Percentiles rank a stretch among this genome's conserved stretches.
These are phyloP conservation scores for Kwoniella newhampshirensis DNA, from an alignment of 768 basidiomycete species.

Conservation along the genomic window DNA sequence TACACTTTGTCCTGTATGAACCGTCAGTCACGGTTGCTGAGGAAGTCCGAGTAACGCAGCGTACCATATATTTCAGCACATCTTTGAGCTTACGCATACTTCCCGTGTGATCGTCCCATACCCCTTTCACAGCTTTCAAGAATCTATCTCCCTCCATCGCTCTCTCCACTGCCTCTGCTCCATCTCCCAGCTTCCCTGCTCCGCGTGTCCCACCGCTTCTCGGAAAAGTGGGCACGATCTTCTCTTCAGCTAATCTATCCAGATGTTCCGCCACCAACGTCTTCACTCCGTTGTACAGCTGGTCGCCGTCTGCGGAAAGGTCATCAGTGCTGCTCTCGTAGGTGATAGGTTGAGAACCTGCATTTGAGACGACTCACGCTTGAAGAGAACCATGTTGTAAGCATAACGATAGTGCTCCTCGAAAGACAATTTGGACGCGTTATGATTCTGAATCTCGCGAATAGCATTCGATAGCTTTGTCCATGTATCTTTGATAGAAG, in stretches of 20 bases:
- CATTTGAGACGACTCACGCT: conserved; percentile 51
- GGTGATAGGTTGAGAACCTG: too few relatives aligned
- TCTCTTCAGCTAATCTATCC: conserved; percentile 69
- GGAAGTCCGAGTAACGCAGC: neutral
- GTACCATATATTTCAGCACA: conserved; percentile 93
- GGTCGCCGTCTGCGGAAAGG: conserved; percentile 62
- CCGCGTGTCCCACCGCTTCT: conserved; percentile 56
- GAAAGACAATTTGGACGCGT: conserved; percentile 81
- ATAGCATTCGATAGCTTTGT: conserved; percentile 76
- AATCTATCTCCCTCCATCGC: conserved; percentile 81
- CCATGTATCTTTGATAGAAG: conserved; percentile 79
- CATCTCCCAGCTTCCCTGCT: conserved; percentile 50
- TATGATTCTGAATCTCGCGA: conserved; percentile 89
- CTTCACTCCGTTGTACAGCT: conserved; percentile 81
- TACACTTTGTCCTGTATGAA: conserved; percentile 80
- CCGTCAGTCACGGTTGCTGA: neutral
- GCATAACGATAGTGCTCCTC: conserved; percentile 93
- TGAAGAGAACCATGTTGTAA: conserved; percentile 89
- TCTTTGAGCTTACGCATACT: conserved; percentile 86
- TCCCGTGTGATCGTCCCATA: conserved; percentile 91
- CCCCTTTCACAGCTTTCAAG: conserved; percentile 73
- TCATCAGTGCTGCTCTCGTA: too few relatives aligned
- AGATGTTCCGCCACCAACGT: conserved; percentile 79
- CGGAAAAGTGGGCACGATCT: conserved; percentile 81
- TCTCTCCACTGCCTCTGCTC: conserved; percentile 68